Percentiles rank a stretch among this genome's conserved stretches.
These are phyloP conservation scores for Suillus sp. DNA, from an alignment of 768 basidiomycete species.

Conservation along the genomic window DNA sequence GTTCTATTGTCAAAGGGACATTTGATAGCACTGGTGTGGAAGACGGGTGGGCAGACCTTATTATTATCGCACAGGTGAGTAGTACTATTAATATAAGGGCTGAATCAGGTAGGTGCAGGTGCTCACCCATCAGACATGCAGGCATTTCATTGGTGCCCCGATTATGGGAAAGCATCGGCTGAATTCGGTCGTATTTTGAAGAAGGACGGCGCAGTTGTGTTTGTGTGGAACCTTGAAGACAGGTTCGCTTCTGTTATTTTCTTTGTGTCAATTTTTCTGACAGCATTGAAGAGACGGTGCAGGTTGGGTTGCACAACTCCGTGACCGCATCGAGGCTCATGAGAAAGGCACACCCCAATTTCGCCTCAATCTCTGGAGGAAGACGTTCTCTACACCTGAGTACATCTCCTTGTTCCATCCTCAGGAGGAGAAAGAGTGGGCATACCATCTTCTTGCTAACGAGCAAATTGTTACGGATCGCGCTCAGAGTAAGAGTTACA, in stretches of 20 bases:
- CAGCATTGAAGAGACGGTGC: slow-evolving; percentile 48
- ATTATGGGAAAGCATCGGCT: slow-evolving; percentile 66
- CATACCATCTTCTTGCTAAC: slow-evolving; percentile 53
- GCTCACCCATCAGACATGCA: slow-evolving; percentile 31
- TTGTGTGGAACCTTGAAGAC: slow-evolving; percentile 94
- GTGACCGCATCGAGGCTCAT: slow-evolving; percentile 67
- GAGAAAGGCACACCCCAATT: slow-evolving; percentile 83
- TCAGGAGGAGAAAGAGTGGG: slow-evolving; percentile 58
- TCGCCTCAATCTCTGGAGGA: slow-evolving; percentile 73
- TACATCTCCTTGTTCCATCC: slow-evolving; percentile 64
- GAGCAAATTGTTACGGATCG: slow-evolving; percentile 62
- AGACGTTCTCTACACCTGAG: slow-evolving; percentile 60
- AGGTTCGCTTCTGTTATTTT: slow-evolving; percentile 41
- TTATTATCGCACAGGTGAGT: slow-evolving; percentile 73
- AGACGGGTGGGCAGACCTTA: slow-evolving; percentile 74
- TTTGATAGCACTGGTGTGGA: slow-evolving; percentile 66
- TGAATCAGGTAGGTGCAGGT: not conserved
- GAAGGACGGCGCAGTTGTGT: slow-evolving; percentile 65
- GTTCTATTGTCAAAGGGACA: slow-evolving; percentile 60
- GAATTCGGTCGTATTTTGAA: slow-evolving; percentile 85
- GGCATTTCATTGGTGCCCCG: slow-evolving; percentile 95
- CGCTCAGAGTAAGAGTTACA: slow-evolving; percentile 84
- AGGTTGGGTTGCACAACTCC: slow-evolving; percentile 73
- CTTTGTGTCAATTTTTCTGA: not conserved
- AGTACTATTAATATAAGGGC: not conserved